Evolutionary conservation across 805 yeast genomes (phyloP).

Genomic region (Spathaspora passalidarum): DNA sequence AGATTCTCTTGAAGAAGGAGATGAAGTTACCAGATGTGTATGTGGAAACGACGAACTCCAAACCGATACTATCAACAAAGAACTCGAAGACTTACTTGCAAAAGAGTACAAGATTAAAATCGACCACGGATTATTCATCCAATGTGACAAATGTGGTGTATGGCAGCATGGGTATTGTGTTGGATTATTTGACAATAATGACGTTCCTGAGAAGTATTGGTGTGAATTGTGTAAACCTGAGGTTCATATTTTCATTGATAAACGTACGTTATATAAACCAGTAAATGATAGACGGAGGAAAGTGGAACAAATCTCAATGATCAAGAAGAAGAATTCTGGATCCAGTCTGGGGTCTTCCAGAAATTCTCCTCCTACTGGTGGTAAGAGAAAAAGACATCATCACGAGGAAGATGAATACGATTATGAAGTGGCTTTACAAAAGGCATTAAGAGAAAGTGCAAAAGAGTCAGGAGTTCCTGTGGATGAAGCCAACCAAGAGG

Average conservation of each 20-base stretch:
- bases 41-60: slow-evolving; percentile 40
- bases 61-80: slow-evolving; percentile 19
- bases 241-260: slow-evolving; percentile 53
- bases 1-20: slow-evolving; percentile 31
- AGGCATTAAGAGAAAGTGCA: slow-evolving; percentile 57
- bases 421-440: slow-evolving; percentile 41
- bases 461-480: slow-evolving; percentile 27
- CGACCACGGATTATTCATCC: slow-evolving; percentile 68
- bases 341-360: background rate
- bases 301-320: slow-evolving; percentile 13
- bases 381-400: slow-evolving; percentile 32
- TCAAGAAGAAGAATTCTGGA: slow-evolving; percentile 10
- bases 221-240: slow-evolving; percentile 92
- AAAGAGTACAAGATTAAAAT: slow-evolving; percentile 34
- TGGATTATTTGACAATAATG: slow-evolving; percentile 69
- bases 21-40: slow-evolving; percentile 41
- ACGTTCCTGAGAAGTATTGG: slow-evolving; percentile 91
- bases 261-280: slow-evolving; percentile 37
- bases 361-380: slow-evolving; percentile 2
- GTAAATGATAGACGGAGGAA: slow-evolving; percentile 42
- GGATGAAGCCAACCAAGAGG: slow-evolving; percentile 7
- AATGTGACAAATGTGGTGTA: slow-evolving; percentile 86
- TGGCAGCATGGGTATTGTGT: slow-evolving; percentile 99
- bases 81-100: slow-evolving; percentile 22
- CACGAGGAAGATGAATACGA: slow-evolving; percentile 30